phyloP scores from a whole-genome alignment of 192 early-diverging fungal species.

The Podila horticola region DNA sequence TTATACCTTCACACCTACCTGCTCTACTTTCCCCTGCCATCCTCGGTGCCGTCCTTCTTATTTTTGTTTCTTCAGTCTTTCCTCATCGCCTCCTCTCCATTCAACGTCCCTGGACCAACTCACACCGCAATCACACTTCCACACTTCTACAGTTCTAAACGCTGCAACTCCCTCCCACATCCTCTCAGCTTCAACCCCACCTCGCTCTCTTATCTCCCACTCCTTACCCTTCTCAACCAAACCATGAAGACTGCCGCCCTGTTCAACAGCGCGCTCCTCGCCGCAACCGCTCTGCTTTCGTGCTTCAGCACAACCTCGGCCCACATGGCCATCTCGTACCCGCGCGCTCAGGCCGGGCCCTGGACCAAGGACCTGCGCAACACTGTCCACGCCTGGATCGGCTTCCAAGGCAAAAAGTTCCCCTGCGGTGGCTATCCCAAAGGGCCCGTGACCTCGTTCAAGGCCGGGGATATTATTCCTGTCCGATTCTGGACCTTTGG shows the following conservation, averaged over 20 bases:
- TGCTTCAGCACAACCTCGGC: slow-evolving; percentile 30
- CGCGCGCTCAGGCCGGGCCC: slow-evolving; percentile 45
- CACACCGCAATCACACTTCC: not conserved
- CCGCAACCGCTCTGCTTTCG: slow-evolving; percentile 22
- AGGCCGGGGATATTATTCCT: slow-evolving; percentile 55
- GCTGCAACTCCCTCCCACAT: not conserved
- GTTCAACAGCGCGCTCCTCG: slow-evolving; percentile 14
- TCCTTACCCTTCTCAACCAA: not conserved
- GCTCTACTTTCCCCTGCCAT: not conserved
- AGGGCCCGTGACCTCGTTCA: slow-evolving; percentile 53
- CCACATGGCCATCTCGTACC: slow-evolving; percentile 49
- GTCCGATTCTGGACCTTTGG: slow-evolving; percentile 59
- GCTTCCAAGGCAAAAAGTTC: slow-evolving; percentile 45
- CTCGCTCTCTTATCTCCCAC: not conserved
- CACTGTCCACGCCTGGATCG: slow-evolving; percentile 37
- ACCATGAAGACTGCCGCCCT: slow-evolving; percentile 27
- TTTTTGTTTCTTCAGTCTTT: not conserved
- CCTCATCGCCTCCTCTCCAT: not conserved
- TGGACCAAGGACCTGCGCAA: slow-evolving; percentile 30
- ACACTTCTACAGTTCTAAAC: not conserved
- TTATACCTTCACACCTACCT: slow-evolving; percentile 1
- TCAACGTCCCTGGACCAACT: not conserved
- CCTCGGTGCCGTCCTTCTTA: not conserved
- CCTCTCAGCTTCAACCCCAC: not conserved
- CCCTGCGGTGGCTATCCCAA: slow-evolving; percentile 54